Evolutionary conservation across 371 early-diverging fungal species (phyloP), one percentile per base, ranked within the genome.

Genomic region (Mortierella sp.): DNA sequence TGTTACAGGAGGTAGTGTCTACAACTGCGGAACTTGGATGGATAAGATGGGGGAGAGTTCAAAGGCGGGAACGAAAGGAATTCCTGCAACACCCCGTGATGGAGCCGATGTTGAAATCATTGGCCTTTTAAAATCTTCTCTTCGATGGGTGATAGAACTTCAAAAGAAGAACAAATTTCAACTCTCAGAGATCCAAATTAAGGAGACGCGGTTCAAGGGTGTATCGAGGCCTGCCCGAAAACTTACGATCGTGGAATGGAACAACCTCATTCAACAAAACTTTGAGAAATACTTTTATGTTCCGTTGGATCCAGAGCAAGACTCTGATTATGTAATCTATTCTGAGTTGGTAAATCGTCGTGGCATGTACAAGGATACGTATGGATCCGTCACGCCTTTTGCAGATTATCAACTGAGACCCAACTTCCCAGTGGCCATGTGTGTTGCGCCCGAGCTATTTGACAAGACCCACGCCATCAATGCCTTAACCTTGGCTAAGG

Each of bases 21-120:
- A 86, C 87, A 99, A 99, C 84, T 99, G 98, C 74, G 98, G 99
- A 37, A 98, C 98, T 0, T 99, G 98, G 99, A 98, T 98, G 98
- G 99, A 98, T 85, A 98, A 98, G 87, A 98, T 97, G 97, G 99
- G 99, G 12, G 96, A 96, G 75, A 95, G 95, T 28, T 89, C 85
- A 34, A 96, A 94, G 84, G 98, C 99, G 3, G 93, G 94, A 9
- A 97, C 89, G 47, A 90, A 91, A 58, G 99, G 99, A 1, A 75
- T 91, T 34, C 99, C 98, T 0, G 96, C 96, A 0, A 98, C 97
- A 2, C 95, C 98, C 37, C 90, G 98, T 37, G 97, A 99, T 78
- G 98, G 99, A 40, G 95, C 96, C 0, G 92, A 90, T 23, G 86
- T 97, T 26, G 98, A 99, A 84, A 96, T 99, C 68, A 92, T 93